Conservation (phyloP, 768 basidiomycete species). For the Hydnomerulius pinastri region DNA sequence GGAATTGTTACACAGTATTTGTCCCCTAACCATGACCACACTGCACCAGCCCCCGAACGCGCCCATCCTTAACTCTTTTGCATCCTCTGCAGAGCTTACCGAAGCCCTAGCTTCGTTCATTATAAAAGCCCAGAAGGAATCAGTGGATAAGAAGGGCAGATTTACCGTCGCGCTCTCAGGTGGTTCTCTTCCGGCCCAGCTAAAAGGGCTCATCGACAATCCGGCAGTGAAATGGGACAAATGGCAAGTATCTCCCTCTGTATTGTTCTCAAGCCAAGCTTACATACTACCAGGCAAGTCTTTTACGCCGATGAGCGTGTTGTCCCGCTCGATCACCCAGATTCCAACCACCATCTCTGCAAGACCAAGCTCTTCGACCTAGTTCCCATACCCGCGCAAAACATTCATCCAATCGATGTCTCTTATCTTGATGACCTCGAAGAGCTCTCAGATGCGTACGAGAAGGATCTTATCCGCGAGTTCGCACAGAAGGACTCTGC, state of each 20-base stretch:
- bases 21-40: conserved; percentile 20
- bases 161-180: conserved; percentile 96
- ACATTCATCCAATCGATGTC: conserved; percentile 85
- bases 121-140: conserved; percentile 83
- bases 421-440: conserved; percentile 69
- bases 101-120: conserved; percentile 78
- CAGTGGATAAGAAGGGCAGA: conserved; percentile 83
- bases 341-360: conserved; percentile 89
- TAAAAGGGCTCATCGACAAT: conserved; percentile 67
- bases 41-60: conserved; percentile 59
- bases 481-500: conserved; percentile 94
- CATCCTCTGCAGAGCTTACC: conserved; percentile 54
- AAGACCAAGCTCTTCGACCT: conserved; percentile 73
- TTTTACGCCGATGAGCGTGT: conserved; percentile 97
- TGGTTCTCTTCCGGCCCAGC: conserved; percentile 84
- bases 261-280: neutral
- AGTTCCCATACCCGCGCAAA: conserved; percentile 70
- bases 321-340: conserved; percentile 89
- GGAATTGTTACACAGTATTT: conserved; percentile 3
- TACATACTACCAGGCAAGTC: conserved; percentile 73
- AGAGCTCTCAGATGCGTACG: conserved; percentile 79
- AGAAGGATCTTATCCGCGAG: conserved; percentile 80
- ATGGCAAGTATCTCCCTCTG: conserved; percentile 60
- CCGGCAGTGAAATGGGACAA: conserved; percentile 86
- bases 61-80: conserved; percentile 75